Evolutionary conservation across 768 basidiomycete genomes (phyloP).

Genomic region (Pluteus cervinus): DNA sequence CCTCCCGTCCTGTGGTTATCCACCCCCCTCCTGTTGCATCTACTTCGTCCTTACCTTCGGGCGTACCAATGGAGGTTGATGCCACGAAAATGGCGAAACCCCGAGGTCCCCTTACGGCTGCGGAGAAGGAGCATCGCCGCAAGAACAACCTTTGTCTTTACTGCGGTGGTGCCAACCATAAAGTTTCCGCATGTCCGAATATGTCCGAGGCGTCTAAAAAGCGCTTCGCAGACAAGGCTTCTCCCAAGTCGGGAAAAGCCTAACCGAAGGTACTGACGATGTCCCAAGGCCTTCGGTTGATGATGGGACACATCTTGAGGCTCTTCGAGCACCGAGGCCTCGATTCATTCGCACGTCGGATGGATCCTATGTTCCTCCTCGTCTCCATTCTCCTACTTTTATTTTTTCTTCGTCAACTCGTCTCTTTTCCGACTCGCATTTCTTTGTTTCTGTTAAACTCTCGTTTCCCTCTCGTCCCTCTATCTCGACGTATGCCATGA

Average conservation of each 20-base stretch:
- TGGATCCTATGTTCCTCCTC: conserved; percentile 13
- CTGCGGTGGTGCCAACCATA: too few relatives aligned
- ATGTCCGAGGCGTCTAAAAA: too few relatives aligned
- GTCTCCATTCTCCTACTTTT: conserved; percentile 14
- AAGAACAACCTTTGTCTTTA: conserved; percentile 1
- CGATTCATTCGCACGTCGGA: conserved; percentile 9
- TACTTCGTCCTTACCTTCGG: too few relatives aligned
- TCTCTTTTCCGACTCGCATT: conserved; percentile 15
- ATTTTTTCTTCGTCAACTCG: conserved; percentile 12
- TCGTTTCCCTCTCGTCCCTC: conserved; percentile 23
- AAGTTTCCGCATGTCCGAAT: too few relatives aligned
- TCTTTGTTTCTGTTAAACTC: conserved; percentile 21
- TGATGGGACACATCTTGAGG: conserved; percentile 18
- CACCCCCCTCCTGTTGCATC: too few relatives aligned
- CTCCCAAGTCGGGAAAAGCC: conserved; percentile 19
- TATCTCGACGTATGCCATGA: conserved; percentile 26
- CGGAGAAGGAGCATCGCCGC: too few relatives aligned
- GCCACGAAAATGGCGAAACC: too few relatives aligned
- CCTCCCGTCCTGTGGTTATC: too few relatives aligned
- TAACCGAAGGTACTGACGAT: conserved; percentile 14
- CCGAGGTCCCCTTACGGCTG: too few relatives aligned
- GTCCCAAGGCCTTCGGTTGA: conserved; percentile 24
- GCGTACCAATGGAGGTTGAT: too few relatives aligned
- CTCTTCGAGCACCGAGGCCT: conserved; percentile 11
- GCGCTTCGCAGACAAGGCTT: neutral